Evolutionary conservation across 352 stramenopile genomes (phyloP).

Genomic region (Pythium sukuiense): DNA sequence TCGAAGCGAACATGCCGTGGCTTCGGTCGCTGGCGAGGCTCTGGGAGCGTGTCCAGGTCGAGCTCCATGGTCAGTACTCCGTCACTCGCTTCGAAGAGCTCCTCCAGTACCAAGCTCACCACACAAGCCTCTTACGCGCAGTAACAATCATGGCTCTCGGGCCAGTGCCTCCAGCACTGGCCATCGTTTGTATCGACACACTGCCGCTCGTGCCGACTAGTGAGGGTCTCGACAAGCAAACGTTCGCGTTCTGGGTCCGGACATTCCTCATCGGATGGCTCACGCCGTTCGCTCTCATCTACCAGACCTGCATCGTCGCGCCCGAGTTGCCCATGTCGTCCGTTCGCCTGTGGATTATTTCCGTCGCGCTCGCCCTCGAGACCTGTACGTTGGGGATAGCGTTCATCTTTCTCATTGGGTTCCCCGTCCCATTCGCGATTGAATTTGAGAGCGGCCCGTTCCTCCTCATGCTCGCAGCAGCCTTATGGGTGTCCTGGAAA

Average conservation of each 20-base stretch:
- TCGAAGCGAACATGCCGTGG: too few relatives aligned
- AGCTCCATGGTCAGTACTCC: conserved; percentile 1
- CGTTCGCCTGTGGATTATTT: neutral
- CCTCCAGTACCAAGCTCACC: neutral
- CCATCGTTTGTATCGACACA: neutral
- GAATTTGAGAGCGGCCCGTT: neutral
- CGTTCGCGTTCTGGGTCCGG: neutral
- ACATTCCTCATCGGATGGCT: neutral
- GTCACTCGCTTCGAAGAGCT: neutral
- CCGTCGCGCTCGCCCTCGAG: neutral
- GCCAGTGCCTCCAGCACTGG: neutral
- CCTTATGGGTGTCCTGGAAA: neutral
- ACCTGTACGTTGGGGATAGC: neutral
- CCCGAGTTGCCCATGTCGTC: neutral
- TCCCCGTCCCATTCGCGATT: neutral
- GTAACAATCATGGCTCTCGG: neutral
- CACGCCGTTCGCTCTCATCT: neutral
- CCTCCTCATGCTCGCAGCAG: neutral
- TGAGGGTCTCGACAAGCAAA: neutral
- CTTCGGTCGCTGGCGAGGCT: too few relatives aligned
- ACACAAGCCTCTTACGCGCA: neutral
- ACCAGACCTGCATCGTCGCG: neutral
- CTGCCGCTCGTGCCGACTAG: neutral
- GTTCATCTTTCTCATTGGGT: neutral
- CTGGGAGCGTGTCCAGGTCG: neutral